These are phyloP conservation scores for Acacia crassicarpa DNA, from an alignment of 306 rosid genomes.

Conservation along the genomic window DNA sequence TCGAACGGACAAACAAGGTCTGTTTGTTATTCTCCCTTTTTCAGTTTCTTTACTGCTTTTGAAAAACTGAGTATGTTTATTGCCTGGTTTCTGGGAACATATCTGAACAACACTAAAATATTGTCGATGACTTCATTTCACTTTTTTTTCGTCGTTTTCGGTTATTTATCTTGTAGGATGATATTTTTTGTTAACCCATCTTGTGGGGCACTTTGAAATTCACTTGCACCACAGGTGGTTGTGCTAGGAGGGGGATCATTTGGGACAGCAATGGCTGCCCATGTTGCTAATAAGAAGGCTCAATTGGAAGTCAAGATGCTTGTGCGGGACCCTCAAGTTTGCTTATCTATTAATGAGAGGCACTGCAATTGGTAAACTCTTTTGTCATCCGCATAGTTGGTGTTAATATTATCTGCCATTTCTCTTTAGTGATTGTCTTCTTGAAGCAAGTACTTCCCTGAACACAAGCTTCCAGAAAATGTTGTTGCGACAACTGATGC, in stretches of 20 bases:
- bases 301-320: conserved; percentile 83
- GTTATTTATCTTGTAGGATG: not conserved
- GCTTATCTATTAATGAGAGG: conserved; percentile 65
- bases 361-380: conserved; percentile 61
- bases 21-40: not conserved
- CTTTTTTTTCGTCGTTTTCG: not conserved
- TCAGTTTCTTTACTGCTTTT: not conserved
- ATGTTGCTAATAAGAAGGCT: conserved; percentile 77
- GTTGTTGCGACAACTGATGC: conserved; percentile 87
- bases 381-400: conserved; percentile 8
- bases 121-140: not conserved
- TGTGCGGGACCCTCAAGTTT: conserved; percentile 82
- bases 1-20: conserved; percentile 88
- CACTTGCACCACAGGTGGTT: conserved; percentile 56
- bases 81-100: not conserved
- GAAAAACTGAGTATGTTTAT: not conserved
- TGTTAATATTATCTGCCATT: conserved; percentile 1
- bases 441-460: conserved; percentile 82
- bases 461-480: conserved; percentile 72
- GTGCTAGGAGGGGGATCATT: conserved; percentile 98
- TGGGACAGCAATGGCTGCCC: conserved; percentile 98
- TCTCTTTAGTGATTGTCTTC: conserved; percentile 11
- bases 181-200: not conserved
- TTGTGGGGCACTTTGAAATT: conserved; percentile 7
- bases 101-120: not conserved